These are phyloP conservation scores for Solioccasus polychromus DNA, from an alignment of 768 basidiomycete species.

Conservation along the genomic window DNA sequence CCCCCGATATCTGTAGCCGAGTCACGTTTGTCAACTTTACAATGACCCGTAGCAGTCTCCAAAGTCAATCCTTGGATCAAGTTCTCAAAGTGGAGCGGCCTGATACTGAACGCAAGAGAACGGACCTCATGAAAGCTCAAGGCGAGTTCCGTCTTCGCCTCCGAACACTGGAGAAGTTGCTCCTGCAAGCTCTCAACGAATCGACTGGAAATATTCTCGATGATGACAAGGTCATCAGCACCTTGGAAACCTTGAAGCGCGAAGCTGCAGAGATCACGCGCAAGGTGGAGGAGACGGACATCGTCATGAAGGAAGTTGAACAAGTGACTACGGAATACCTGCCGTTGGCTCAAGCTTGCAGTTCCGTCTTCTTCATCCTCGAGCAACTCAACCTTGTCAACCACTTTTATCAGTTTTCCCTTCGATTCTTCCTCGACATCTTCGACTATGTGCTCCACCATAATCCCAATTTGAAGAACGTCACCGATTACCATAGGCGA, in stretches of 20 bases:
- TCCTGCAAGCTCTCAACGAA: conserved; percentile 94
- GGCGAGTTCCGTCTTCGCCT: conserved; percentile 95
- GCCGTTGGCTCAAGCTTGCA: conserved; percentile 93
- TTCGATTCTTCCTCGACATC: conserved; percentile 97
- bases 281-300: conserved; percentile 95
- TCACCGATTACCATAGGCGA: conserved; percentile 70
- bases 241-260: conserved; percentile 90
- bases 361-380: conserved; percentile 93
- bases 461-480: conserved; percentile 83
- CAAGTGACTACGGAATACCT: conserved; percentile 93
- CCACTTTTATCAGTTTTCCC: conserved; percentile 98
- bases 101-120: conserved; percentile 92
- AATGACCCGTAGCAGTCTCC: conserved; percentile 97
- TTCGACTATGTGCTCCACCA: conserved; percentile 93
- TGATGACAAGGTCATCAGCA: conserved; percentile 97
- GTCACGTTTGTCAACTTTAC: conserved; percentile 96
- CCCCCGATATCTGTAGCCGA: conserved; percentile 97
- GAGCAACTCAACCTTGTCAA: conserved; percentile 93
- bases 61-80: conserved; percentile 96
- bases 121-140: conserved; percentile 96
- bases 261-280: conserved; percentile 95
- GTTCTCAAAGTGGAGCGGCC: conserved; percentile 96
- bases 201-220: conserved; percentile 97
- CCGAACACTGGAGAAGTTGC: conserved; percentile 86
- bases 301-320: conserved; percentile 95